Conservation (phyloP, 495 filamentous ascomycete genomes). For the Penicilliopsis zonata region DNA sequence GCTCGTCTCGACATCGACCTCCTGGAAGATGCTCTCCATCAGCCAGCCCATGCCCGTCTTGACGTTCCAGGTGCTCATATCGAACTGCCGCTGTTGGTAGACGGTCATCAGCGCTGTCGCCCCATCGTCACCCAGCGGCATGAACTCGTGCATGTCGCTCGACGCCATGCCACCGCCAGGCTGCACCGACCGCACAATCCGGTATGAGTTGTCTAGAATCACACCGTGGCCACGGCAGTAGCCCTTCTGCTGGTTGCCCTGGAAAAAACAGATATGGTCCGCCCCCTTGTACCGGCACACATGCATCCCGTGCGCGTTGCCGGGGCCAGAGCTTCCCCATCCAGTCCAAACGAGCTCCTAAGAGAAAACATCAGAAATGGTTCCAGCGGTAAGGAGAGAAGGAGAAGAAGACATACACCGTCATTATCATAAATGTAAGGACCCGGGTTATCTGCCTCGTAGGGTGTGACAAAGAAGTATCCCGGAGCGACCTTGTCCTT, state of each 20-base stretch:
- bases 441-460: conserved; percentile 26
- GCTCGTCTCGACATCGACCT: conserved; percentile 38
- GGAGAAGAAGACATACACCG: conserved; percentile 20
- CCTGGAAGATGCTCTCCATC: conserved; percentile 38
- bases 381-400: background rate
- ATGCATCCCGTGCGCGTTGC: conserved; percentile 22
- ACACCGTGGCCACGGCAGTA: conserved; percentile 42
- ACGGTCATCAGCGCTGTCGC: conserved; percentile 42
- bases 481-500: conserved; percentile 23
- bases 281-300: conserved; percentile 26
- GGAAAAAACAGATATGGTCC: conserved; percentile 41
- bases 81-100: conserved; percentile 42
- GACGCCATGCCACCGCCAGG: conserved; percentile 34
- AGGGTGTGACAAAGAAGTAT: conserved; percentile 33
- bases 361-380: conserved; percentile 22
- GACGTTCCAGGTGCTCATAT: conserved; percentile 40
- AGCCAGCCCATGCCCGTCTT: conserved; percentile 35
- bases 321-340: conserved; percentile 28
- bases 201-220: conserved; percentile 39
- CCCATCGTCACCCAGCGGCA: conserved; percentile 30
- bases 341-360: conserved; percentile 38
- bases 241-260: conserved; percentile 40
- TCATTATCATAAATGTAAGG: conserved; percentile 33
- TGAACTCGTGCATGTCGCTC: conserved; percentile 41
- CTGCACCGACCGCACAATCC: conserved; percentile 32